A percentile compares a stretch with the other conserved stretches of the same genome.
These are phyloP conservation scores for Saccharum officinarum DNA, from an alignment of 176 grass and related monocot genomes.

Conservation along the genomic window DNA sequence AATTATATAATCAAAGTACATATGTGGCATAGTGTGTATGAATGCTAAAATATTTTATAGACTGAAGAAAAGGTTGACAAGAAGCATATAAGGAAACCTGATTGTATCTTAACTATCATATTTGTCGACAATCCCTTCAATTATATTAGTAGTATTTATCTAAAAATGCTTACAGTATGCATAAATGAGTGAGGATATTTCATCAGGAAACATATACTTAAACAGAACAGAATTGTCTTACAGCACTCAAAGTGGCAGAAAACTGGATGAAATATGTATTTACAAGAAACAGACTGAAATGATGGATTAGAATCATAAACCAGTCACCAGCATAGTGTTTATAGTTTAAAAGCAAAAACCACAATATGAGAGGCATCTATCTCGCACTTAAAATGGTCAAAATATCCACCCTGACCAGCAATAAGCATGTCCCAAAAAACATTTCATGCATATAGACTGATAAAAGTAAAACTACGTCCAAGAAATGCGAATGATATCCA, in stretches of 20 bases:
- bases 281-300: constrained; percentile 8
- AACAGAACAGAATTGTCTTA: constrained; percentile 23
- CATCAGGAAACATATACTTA: constrained; percentile 8
- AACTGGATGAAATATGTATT: constrained; percentile 22
- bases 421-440: neutral
- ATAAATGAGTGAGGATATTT: neutral
- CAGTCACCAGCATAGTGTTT: constrained; percentile 11
- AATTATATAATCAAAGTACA: constrained; percentile 4
- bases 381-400: constrained; percentile 1
- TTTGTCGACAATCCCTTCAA: neutral
- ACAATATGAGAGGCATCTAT: constrained; percentile 5
- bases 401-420: constrained; percentile 6
- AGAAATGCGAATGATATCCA: neutral
- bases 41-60: constrained; percentile 14
- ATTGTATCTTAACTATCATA: neutral
- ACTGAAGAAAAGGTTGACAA: neutral
- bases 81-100: constrained; percentile 12
- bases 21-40: constrained; percentile 10
- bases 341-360: neutral
- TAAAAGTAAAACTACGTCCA: constrained; percentile 1
- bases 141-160: neutral
- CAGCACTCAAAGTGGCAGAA: constrained; percentile 2
- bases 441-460: constrained; percentile 16
- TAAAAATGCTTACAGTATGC: constrained; percentile 13
- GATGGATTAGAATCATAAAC: neutral